Base-by-base conservation (phyloP, 768 basidiomycete species). In the Termitomyces eurrhizus region DNA sequence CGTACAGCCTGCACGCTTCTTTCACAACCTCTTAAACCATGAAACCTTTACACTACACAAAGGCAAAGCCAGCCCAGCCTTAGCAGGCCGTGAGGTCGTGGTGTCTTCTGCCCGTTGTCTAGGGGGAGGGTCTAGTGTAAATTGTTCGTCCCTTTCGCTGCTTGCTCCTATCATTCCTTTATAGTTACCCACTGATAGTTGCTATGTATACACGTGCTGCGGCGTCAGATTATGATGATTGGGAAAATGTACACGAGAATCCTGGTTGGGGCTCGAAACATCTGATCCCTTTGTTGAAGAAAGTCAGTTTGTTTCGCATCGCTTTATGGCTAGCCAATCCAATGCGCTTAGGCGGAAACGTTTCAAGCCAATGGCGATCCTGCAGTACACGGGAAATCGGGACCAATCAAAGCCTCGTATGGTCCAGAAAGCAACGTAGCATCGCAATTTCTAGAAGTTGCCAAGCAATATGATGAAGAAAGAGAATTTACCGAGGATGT, bases 181-280 rank as follows among this genome's bases (percentile, higher is more conserved):
- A 12, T 14, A 13, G 2, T 42, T 5, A 52, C 13, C 7, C 7
- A 33, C 16, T 14, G 9, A 26, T 37, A 81, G 80, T 80, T 61
- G 76, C 77, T 67, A 76, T 83, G 76, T 88, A 87, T 62, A 81
- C 78, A 0, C 80, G 87, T 29, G 80, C 84, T 14, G 70, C 82
- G 8, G 81, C 83, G 1, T 87, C 85, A 0, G 88, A 89, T 66
- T 87, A 83, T 52, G 84, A 89, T 62, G 83, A 83, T 53, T 88
- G 87, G 87, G 80, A 81, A 65, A 72, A 60, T 1, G 67, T 74
- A 2, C 69, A 81, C 29, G 75, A 75, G 4, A 87, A 88, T 66
- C 70, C 78, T 1, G 87, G 86, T 1, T 89, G 88, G 88, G 76
- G 84, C 6, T 82, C 83, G 0, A 73, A 76, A 52, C 74, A 83